Evolutionary conservation across 768 basidiomycete species (phyloP).

Genomic region (Astraeus odoratus): DNA sequence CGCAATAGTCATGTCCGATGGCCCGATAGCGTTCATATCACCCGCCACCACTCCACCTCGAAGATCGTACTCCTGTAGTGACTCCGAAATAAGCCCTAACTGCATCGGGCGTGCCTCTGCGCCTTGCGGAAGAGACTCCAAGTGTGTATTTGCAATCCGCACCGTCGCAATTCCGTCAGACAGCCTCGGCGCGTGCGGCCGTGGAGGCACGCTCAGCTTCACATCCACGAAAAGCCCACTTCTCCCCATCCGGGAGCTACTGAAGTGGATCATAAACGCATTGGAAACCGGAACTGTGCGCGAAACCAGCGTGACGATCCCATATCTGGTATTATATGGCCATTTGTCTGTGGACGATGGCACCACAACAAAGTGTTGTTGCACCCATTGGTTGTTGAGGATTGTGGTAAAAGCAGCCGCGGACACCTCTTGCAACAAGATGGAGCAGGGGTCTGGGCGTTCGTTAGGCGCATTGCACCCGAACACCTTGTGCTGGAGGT

Average conservation of each 20-base stretch:
- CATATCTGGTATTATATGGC: slow-evolving; percentile 45
- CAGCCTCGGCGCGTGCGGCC: slow-evolving; percentile 24
- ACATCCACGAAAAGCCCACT: slow-evolving; percentile 55
- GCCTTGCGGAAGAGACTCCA: slow-evolving; percentile 55
- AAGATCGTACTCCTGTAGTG: slow-evolving; percentile 40
- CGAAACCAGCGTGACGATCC: slow-evolving; percentile 67
- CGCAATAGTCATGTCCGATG: slow-evolving; percentile 37
- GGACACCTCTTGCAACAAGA: slow-evolving; percentile 68
- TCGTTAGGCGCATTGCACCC: slow-evolving; percentile 33
- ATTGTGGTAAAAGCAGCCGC: slow-evolving; percentile 38
- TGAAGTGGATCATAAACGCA: slow-evolving; percentile 47
- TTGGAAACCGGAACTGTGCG: slow-evolving; percentile 43
- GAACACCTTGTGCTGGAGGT: slow-evolving; percentile 51
- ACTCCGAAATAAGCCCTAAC: slow-evolving; percentile 42
- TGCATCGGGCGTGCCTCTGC: slow-evolving; percentile 42
- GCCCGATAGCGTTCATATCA: slow-evolving; percentile 64
- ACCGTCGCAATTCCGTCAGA: slow-evolving; percentile 38
- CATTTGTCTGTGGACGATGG: slow-evolving; percentile 51
- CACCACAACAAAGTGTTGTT: slow-evolving; percentile 48
- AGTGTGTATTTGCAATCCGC: slow-evolving; percentile 65
- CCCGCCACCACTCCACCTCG: slow-evolving; percentile 60
- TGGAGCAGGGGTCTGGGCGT: slow-evolving; percentile 50
- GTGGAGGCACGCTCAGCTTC: slow-evolving; percentile 33
- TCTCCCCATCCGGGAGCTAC: slow-evolving; percentile 42
- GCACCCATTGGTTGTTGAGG: slow-evolving; percentile 56